Evolutionary conservation across 106 monocot genomes (phyloP).

Genomic region (Phalaenopsis aphrodite): DNA sequence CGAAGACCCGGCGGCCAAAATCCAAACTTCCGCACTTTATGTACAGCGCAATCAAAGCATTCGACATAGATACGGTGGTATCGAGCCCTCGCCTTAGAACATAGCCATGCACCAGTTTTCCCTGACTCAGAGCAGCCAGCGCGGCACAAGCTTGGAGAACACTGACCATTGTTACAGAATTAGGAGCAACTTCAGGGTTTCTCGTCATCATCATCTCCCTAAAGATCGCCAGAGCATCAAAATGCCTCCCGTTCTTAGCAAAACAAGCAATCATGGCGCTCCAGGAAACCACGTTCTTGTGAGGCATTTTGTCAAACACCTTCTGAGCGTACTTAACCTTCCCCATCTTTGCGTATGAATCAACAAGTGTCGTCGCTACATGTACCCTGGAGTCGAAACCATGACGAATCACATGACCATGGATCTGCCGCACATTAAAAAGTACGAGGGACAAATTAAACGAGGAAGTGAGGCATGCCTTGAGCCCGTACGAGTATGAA

Average conservation of each 20-base stretch:
- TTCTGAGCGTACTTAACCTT: conserved; percentile 18
- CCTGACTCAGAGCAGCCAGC: conserved; percentile 48
- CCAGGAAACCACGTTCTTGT: conserved; percentile 73
- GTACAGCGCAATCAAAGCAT: conserved; percentile 70
- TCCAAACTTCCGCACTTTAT: conserved; percentile 47
- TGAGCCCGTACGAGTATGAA: conserved; percentile 57
- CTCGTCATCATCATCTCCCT: conserved; percentile 40
- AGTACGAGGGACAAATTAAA: conserved; percentile 7
- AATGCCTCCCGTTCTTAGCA: conserved; percentile 49
- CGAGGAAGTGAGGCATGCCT: conserved; percentile 56
- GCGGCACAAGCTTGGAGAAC: conserved; percentile 71
- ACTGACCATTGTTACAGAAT: conserved; percentile 73
- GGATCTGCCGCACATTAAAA: conserved; percentile 39
- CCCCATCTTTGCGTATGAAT: conserved; percentile 72
- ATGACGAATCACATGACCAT: conserved; percentile 33
- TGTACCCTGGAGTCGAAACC: conserved; percentile 37
- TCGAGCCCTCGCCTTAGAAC: conserved; percentile 54
- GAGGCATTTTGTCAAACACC: conserved; percentile 54
- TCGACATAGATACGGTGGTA: conserved; percentile 34
- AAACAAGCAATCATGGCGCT: conserved; percentile 87
- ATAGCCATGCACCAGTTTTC: conserved; percentile 59
- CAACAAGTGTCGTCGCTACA: conserved; percentile 72
- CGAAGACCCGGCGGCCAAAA: conserved; percentile 26
- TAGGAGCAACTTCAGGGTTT: conserved; percentile 28
- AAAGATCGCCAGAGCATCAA: conserved; percentile 56